Conservation (phyloP, 2,329 filamentous ascomycete genomes). For the Purpureocillium takamizusanense region DNA sequence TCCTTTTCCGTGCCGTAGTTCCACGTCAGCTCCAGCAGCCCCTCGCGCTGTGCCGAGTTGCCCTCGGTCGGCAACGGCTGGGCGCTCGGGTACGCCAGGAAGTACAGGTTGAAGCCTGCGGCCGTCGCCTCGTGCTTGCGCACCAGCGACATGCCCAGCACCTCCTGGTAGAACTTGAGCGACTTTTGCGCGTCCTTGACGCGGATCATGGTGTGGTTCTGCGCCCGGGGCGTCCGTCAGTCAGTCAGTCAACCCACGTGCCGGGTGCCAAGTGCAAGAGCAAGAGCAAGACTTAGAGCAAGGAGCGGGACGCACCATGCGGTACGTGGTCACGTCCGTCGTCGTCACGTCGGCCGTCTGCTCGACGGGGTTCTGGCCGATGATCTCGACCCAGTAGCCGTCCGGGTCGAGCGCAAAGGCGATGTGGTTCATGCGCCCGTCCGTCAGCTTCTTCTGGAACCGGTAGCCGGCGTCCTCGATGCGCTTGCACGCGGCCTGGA, state of each 20-base stretch:
- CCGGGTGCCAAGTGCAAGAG: too few relatives aligned
- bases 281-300: too few relatives aligned
- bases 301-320: conserved; percentile 39
- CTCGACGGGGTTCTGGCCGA: conserved; percentile 63
- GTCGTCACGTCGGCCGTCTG: conserved; percentile 62
- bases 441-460: conserved; percentile 90
- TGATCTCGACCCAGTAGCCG: conserved; percentile 78
- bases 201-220: conserved; percentile 92
- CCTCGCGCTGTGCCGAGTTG: conserved; percentile 61
- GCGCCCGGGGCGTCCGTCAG: background rate
- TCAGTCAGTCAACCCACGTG: too few relatives aligned
- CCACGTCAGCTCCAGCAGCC: conserved; percentile 85
- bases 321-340: conserved; percentile 69
- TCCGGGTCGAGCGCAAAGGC: conserved; percentile 88
- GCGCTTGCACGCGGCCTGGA: conserved; percentile 82
- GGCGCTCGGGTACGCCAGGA: conserved; percentile 67
- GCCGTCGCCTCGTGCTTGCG: conserved; percentile 61
- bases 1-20: conserved; percentile 80
- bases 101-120: conserved; percentile 82
- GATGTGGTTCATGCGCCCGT: conserved; percentile 80
- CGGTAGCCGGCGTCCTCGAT: conserved; percentile 84
- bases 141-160: conserved; percentile 79
- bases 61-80: conserved; percentile 43
- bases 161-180: conserved; percentile 73
- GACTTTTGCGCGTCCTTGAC: conserved; percentile 74